phyloP scores from a whole-genome alignment of 139 green algal genomes.

The Nannochloris sp. region DNA sequence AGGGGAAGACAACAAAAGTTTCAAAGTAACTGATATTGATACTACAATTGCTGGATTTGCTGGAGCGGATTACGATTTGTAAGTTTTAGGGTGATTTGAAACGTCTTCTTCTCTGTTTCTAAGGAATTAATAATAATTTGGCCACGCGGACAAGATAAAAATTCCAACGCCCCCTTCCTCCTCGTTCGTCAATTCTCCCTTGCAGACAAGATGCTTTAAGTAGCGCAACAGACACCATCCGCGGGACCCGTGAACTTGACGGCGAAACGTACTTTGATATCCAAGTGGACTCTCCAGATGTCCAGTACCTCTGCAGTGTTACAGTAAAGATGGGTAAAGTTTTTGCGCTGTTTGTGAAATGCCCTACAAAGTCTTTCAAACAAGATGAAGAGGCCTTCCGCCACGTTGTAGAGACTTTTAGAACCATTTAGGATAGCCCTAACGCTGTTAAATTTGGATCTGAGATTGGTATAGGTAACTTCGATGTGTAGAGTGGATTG shows the following conservation, averaged over 20 bases:
- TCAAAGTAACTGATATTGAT: conserved; percentile 70
- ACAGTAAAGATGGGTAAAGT: conserved; percentile 69
- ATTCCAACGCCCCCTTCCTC: too few relatives aligned
- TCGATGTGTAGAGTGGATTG: too few relatives aligned
- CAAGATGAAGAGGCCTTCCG: conserved; percentile 38
- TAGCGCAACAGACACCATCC: not conserved
- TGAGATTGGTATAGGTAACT: too few relatives aligned
- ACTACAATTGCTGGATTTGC: conserved; percentile 71
- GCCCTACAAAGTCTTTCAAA: conserved; percentile 38
- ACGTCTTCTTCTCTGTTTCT: too few relatives aligned
- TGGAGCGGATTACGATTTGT: conserved; percentile 79
- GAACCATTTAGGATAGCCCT: conserved; percentile 34
- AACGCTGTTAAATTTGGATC: not conserved
- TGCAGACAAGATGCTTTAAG: conserved; percentile 11
- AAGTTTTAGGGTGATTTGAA: conserved; percentile 17
- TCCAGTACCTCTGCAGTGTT: conserved; percentile 60
- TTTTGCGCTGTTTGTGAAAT: conserved; percentile 52
- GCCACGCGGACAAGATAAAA: too few relatives aligned
- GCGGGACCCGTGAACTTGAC: conserved; percentile 33
- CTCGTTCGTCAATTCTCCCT: not conserved
- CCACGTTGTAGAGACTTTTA: conserved; percentile 56
- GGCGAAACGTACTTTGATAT: conserved; percentile 72
- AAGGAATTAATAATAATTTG: too few relatives aligned
- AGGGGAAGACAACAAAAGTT: conserved; percentile 78
- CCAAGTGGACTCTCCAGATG: conserved; percentile 53